Base-by-base conservation (phyloP, 805 yeast genomes). In the Cyberlindnera mycetangii region DNA sequence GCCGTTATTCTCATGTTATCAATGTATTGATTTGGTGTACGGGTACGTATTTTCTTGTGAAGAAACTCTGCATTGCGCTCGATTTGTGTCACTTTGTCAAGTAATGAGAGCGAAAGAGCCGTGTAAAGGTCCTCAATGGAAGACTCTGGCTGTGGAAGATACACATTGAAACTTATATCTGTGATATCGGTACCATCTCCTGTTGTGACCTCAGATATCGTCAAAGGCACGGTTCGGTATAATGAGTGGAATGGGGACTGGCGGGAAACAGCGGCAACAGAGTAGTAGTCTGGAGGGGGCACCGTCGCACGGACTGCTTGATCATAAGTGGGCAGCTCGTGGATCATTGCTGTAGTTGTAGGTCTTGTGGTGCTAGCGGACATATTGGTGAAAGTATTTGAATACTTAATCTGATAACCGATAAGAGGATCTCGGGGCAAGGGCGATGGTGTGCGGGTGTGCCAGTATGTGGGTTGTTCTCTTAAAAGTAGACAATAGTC, bases 241-340 rank as follows among this genome's bases (percentile, higher is more conserved):
- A 49, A 42, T 10, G 16, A 4, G 21, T 41, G 43, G 15, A 51
- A 41, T n/a, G 52, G 54, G 3, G 50, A 42, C 18, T 47, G 46
- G n/a, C 44, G 41, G 2, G 52, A 47, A 5, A 31, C 36, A n/a
- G 37, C 35, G 11, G 49, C 50, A 5, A 49, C 44, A 2, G 49
- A 34, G 25, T 41, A 52, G 45, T 55, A 57, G 16, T 53, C 47
- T 19, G 61, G 61, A 7, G 62, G 62, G 5, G 55, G 54, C 2
- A 41, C 32, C 7, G 49, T 42, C 12, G 39, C 42, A 4, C 19
- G 31, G n/a, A 47, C 32, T 4, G 60, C 34, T 21, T 56, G 54
- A 7, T 37, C 43, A 39, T 58, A 58, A 3, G 54, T 21, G 2
- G 62, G 62, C 1, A 53, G 50, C 8, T 7, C 19, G 17, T 30